Conservation (phyloP, 2,329 filamentous ascomycete genomes). For the Cladophialophora yegresii region DNA sequence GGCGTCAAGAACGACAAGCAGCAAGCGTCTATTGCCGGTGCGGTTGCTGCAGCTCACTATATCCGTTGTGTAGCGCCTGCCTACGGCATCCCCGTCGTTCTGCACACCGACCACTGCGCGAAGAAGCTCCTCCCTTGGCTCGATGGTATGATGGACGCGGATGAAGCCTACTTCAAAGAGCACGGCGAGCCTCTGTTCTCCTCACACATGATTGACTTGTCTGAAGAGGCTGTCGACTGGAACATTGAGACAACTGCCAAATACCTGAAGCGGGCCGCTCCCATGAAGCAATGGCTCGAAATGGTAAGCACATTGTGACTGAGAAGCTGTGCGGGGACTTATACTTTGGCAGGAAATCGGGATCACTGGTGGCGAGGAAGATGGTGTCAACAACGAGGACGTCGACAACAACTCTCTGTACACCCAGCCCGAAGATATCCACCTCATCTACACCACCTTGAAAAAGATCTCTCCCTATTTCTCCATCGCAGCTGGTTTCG, state of each 20-base stretch:
- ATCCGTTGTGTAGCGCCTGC: constrained; percentile 82
- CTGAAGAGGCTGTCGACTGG: constrained; percentile 83
- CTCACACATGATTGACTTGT: constrained; percentile 98
- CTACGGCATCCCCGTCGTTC: constrained; percentile 87
- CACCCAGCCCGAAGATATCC: constrained; percentile 96
- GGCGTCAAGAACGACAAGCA: constrained; percentile 81
- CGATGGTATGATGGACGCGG: constrained; percentile 90
- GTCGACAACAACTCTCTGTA: constrained; percentile 97
- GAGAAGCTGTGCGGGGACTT: constrained; percentile 9
- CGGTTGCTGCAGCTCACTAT: constrained; percentile 88
- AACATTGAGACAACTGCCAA: constrained; percentile 90
- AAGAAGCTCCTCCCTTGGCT: constrained; percentile 99
- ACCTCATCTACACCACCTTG: constrained; percentile 84
- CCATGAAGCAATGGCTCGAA: constrained; percentile 99
- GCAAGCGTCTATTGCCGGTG: constrained; percentile 82
- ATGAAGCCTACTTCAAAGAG: constrained; percentile 93
- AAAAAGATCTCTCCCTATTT: constrained; percentile 89
- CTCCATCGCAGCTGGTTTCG: constrained; percentile 96
- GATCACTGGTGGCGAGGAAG: constrained; percentile 96
- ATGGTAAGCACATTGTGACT: constrained; percentile 63
- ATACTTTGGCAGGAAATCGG: constrained; percentile 66
- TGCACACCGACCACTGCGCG: constrained; percentile 98
- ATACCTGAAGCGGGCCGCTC: constrained; percentile 90
- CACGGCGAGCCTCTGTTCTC: constrained; percentile 91
- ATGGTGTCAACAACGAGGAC: constrained; percentile 97